Base-by-base conservation (phyloP, 2,329 filamentous ascomycete species). In the Penicillium crustosum region DNA sequence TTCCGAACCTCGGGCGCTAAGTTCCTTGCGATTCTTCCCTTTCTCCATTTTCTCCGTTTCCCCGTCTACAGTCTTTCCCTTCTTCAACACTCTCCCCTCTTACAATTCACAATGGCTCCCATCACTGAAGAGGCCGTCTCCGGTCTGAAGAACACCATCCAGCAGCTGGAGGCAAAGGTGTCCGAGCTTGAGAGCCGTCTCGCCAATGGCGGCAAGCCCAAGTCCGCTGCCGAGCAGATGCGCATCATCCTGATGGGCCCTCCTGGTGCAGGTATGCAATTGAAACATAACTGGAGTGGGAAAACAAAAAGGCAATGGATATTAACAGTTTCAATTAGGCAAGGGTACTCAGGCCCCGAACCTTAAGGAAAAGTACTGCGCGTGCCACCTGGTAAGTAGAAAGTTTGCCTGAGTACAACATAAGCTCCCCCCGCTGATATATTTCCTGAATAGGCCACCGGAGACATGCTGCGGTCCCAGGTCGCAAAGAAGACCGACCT, bases 331-430 rank as follows among this genome's bases (percentile, higher is more conserved):
- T 47, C 19, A 57, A 49, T 61, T 72, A 97, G 94, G 94, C 82
- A 99, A 99, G 86, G 94, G 94, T 79, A 99, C 94, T 42, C 94
- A 99, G 79, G 94, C 94, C 59, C 94, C 94, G 65, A 93, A 89
- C 79, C 94, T 99, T 81, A 97, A 97, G 86, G 93, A 97, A 75
- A 95, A 91, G 82, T 99, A 93, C 82, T 91, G 88, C 76, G 92
- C 92, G 81, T 99, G 94, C 82, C 94, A 99, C 79, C 81, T 99
- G 81, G 93, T 97, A 86, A 72, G 88, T 75, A 51, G 43, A 53
- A 53, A 53, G 31, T 49, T 42, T 33, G 48, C 25, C 39, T 35
- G 23, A 21, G 23, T 19, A 49, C 41, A 42, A 29, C 21, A 33
- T 42, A n/a, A 42, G 38, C 21, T 25, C 44, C 48, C 55, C 61